A percentile compares a stretch with the other conserved stretches of the same genome.
These are phyloP conservation scores for Mycothermus thermophilus DNA, from an alignment of 495 filamentous ascomycete species.

Conservation along the genomic window DNA sequence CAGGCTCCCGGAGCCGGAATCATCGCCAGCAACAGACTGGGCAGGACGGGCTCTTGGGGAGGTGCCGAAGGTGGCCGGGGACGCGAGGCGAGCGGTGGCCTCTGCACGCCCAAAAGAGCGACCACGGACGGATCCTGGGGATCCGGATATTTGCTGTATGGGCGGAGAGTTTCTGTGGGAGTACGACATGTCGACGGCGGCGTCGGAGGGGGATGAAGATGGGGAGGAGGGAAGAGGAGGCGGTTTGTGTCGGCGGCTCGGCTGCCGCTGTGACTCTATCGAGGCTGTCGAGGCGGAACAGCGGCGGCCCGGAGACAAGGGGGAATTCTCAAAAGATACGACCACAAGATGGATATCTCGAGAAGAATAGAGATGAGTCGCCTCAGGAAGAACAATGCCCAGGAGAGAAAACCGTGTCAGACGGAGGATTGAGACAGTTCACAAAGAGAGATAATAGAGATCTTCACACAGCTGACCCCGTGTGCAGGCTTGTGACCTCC, in stretches of 20 bases:
- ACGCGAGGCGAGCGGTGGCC: slow-evolving; percentile 59
- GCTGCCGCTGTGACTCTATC: too few species aligned
- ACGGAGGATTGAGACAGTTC: too few species aligned
- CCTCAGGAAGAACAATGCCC: not conserved
- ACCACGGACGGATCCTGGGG: slow-evolving; percentile 33
- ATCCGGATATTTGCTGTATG: slow-evolving; percentile 26
- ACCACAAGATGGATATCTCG: not conserved
- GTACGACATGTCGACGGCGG: slow-evolving; percentile 24
- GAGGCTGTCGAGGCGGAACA: too few species aligned
- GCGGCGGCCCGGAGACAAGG: too few species aligned
- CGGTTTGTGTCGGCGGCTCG: too few species aligned
- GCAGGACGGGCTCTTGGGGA: slow-evolving; percentile 2
- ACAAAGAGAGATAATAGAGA: too few species aligned
- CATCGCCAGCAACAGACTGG: slow-evolving; percentile 11
- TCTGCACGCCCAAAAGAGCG: slow-evolving; percentile 40
- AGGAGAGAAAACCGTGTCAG: too few species aligned
- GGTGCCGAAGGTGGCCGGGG: slow-evolving; percentile 36
- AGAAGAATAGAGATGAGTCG: not conserved
- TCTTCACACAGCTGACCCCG: too few species aligned
- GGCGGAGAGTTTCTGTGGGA: slow-evolving; percentile 21
- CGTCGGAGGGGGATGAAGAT: too few species aligned
- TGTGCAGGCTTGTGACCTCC: too few species aligned
- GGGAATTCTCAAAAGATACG: too few species aligned
- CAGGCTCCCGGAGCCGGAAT: slow-evolving; percentile 20
- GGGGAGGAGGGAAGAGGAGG: too few species aligned